A percentile compares a stretch with the other conserved stretches of the same genome.
These are phyloP conservation scores for Antarctomyces pellizariae DNA, from an alignment of 495 filamentous ascomycete genomes.

Conservation along the genomic window DNA sequence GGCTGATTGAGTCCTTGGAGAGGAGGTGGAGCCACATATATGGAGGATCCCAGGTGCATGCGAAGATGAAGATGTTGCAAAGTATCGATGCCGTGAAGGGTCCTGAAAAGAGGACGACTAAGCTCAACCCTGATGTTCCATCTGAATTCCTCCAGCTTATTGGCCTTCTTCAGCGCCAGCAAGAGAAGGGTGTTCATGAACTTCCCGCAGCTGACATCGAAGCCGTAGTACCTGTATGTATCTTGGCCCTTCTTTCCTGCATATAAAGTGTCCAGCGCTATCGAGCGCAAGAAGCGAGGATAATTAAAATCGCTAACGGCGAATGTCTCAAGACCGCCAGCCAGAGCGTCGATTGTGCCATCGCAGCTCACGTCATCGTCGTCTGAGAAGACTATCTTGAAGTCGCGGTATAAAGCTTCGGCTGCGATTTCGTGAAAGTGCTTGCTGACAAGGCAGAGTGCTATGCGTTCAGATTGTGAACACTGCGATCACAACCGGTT, in stretches of 20 bases:
- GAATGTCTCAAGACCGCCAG: constrained; percentile 32
- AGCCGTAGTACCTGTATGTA: constrained; percentile 22
- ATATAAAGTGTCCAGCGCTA: constrained; percentile 24
- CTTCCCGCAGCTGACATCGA: constrained; percentile 27
- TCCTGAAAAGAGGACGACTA: constrained; percentile 29
- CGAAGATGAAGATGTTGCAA: constrained; percentile 33
- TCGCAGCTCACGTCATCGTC: constrained; percentile 24
- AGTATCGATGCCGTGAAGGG: constrained; percentile 24
- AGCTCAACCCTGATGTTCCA: constrained; percentile 42
- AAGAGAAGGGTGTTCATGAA: constrained; percentile 36
- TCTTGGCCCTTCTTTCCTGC: constrained; percentile 20
- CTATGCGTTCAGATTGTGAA: constrained; percentile 22
- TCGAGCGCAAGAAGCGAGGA: constrained; percentile 26
- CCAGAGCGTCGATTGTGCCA: constrained; percentile 24
- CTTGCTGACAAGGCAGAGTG: constrained; percentile 27
- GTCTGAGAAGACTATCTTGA: constrained; percentile 31
- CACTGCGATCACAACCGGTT: constrained; percentile 12
- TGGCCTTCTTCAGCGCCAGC: constrained; percentile 27
- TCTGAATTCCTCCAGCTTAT: constrained; percentile 31
- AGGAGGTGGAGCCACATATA: constrained; percentile 21
- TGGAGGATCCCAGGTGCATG: constrained; percentile 26
- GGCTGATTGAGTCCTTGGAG: constrained; percentile 8
- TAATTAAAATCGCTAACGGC: constrained; percentile 35
- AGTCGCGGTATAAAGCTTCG: constrained; percentile 30
- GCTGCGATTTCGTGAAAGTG: constrained; percentile 31